Percentiles rank a stretch among this genome's conserved stretches.
Conservation (phyloP, 768 basidiomycete genomes). For the Pleurotus citrinopileatus region DNA sequence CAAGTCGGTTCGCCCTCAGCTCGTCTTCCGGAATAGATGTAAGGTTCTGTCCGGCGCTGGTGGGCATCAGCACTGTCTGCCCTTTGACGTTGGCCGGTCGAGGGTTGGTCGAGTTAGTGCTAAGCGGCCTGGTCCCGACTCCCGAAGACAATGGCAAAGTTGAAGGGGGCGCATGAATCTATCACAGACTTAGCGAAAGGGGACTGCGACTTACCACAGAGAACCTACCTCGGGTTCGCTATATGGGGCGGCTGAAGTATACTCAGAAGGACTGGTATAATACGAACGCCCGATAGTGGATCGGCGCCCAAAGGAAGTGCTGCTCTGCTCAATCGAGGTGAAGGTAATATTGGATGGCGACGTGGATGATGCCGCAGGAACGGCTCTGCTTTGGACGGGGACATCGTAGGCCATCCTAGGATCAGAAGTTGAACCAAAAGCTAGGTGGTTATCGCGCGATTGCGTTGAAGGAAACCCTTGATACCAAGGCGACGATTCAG, state of each 20-base stretch:
- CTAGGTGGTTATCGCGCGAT: neutral
- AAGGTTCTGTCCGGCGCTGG: neutral
- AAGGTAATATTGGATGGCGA: neutral
- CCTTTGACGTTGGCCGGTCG: neutral
- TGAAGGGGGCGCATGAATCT: too few species aligned
- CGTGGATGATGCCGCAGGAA: neutral
- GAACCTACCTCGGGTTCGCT: neutral
- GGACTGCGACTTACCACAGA: too few species aligned
- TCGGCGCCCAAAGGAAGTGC: neutral
- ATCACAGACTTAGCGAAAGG: neutral
- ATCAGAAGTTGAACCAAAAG: neutral
- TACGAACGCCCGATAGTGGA: neutral
- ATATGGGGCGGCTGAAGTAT: neutral
- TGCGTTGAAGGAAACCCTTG: neutral
- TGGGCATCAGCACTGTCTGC: neutral
- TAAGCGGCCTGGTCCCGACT: neutral
- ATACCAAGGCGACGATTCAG: neutral
- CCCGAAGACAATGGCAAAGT: too few species aligned
- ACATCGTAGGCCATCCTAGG: neutral
- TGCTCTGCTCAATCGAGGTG: neutral
- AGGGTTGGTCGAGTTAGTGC: neutral
- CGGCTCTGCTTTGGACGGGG: neutral
- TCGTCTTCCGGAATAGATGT: conserved; percentile 7
- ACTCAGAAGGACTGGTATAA: neutral
- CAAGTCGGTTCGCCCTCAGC: neutral